Percentiles rank a stretch among this genome's conserved stretches.
Conservation (phyloP, 1,139 yeast species). For the Yamadazyma diddensiae region DNA sequence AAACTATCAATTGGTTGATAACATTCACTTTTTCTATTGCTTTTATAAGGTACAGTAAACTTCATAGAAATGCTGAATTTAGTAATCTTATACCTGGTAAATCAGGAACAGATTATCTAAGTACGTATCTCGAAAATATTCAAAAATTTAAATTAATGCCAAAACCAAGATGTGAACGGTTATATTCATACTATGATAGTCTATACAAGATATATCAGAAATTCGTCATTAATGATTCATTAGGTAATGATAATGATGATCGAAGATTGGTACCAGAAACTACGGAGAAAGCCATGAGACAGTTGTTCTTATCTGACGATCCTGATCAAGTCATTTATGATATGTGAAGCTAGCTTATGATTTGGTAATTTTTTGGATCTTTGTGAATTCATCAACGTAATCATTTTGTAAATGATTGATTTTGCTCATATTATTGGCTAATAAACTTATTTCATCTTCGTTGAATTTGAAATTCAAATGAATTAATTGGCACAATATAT, state of each 20-base stretch:
- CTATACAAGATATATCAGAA: constrained; percentile 35
- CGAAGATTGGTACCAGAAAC: constrained; percentile 29
- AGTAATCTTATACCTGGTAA: constrained; percentile 54
- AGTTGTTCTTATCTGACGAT: constrained; percentile 47
- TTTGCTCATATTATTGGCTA: constrained; percentile 39
- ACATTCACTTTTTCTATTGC: constrained; percentile 59
- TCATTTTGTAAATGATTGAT: constrained; percentile 45
- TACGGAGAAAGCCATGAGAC: constrained; percentile 43
- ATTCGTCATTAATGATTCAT: constrained; percentile 20
- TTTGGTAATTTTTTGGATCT: constrained; percentile 44
- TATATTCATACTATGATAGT: constrained; percentile 34
- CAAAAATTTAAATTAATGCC: constrained; percentile 59
- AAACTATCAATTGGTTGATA: constrained; percentile 51
- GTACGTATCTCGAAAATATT: constrained; percentile 47
- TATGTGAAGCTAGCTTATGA: constrained; percentile 2
- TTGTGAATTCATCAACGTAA: constrained; percentile 49
- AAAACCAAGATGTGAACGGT: constrained; percentile 34
- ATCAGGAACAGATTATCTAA: constrained; percentile 48
- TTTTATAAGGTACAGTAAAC: constrained; percentile 51
- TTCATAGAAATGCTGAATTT: constrained; percentile 49
- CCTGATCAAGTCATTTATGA: constrained; percentile 38
- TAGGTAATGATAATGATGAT: constrained; percentile 31
- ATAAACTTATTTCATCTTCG: constrained; percentile 40
- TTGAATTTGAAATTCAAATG: constrained; percentile 45
- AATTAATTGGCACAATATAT: constrained; percentile 49